Conservation (phyloP, 306 rosid genomes). For the Dryas octopetala region DNA sequence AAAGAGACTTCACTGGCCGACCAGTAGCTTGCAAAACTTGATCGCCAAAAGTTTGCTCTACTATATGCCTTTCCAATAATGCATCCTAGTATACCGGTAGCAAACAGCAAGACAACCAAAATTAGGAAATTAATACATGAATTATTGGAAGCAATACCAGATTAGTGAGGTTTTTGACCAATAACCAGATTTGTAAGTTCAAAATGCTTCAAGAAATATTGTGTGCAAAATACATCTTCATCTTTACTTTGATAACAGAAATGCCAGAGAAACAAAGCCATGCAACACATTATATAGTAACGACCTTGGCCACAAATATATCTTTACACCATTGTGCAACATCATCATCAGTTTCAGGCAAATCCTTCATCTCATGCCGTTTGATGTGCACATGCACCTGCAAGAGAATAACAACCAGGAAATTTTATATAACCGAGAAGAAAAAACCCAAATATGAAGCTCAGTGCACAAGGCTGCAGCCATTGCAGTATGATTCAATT, state of each 20-base stretch:
- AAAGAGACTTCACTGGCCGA: slow-evolving; percentile 73
- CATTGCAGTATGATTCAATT: background rate
- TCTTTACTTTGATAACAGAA: background rate
- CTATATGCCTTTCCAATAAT: slow-evolving; percentile 71
- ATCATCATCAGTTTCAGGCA: slow-evolving; percentile 88
- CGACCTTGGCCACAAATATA: slow-evolving; percentile 74
- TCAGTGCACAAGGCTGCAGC: background rate
- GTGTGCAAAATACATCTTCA: background rate
- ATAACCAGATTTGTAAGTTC: slow-evolving; percentile 7
- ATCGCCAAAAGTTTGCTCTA: slow-evolving; percentile 67
- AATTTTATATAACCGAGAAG: background rate
- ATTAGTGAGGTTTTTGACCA: background rate
- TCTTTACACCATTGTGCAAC: slow-evolving; percentile 97
- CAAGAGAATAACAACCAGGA: slow-evolving; percentile 16
- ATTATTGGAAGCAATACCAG: background rate
- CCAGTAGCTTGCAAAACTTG: slow-evolving; percentile 56
- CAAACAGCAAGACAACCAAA: slow-evolving; percentile 10
- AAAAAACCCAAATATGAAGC: background rate
- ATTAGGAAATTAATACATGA: background rate
- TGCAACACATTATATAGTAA: slow-evolving; percentile 7
- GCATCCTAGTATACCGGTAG: slow-evolving; percentile 56
- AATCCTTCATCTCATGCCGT: slow-evolving; percentile 77
- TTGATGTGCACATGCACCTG: slow-evolving; percentile 94
- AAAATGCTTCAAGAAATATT: background rate
- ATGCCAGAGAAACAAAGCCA: background rate